Evolutionary conservation across 1,284 basidiomycete species (phyloP), one percentile per base, ranked within the genome.

Genomic region (Fomitopsis pinicola): DNA sequence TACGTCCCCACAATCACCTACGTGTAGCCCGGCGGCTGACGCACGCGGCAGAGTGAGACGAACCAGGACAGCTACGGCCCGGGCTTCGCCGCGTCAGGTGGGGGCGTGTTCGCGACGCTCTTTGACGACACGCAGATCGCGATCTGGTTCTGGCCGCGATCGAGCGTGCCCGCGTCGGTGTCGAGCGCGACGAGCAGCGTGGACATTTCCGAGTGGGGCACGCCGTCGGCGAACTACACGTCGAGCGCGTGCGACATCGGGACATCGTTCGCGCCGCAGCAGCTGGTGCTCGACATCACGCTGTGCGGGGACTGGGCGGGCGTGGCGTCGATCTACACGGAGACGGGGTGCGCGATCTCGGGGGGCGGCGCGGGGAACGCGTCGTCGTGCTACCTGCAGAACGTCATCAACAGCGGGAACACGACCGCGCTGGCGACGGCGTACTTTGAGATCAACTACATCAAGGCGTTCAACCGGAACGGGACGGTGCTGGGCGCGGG

Each of bases 141-240:
- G 68, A 83, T 89, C 48, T 90, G 88, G 88, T 89, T 87, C 76
- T 85, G 84, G 80, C 80, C 81, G 81, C 71, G 83, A 62, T 61
- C 78, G 61, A 68, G 77, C 69, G 62, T 82, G 17, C 72, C 72
- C 5, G 44, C 63, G 3, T 67, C 68, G 2, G 57, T 73, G n/a
- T 58, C 68, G 6, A 57, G 48, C 22, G 67, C 28, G 71, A 76
- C 33, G 60, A 61, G 58, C 50, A 66, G 75, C 8, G 75, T 89
- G 52, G 83, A 86, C 66, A 76, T 83, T 1, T 76, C 77, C 2
- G 70, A 78, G 9, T 85, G 87, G 76, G 88, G 87, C 8, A 73
- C 78, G 2, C 88, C 88, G 0, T 80, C 82, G 1, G 87, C 87
- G 0, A 76, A 77, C 42, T 89, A 82, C 69, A 75, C 79, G 0